Evolutionary conservation across 139 green algal species (phyloP).

Genomic region (Zygnema circumcarinatum): DNA sequence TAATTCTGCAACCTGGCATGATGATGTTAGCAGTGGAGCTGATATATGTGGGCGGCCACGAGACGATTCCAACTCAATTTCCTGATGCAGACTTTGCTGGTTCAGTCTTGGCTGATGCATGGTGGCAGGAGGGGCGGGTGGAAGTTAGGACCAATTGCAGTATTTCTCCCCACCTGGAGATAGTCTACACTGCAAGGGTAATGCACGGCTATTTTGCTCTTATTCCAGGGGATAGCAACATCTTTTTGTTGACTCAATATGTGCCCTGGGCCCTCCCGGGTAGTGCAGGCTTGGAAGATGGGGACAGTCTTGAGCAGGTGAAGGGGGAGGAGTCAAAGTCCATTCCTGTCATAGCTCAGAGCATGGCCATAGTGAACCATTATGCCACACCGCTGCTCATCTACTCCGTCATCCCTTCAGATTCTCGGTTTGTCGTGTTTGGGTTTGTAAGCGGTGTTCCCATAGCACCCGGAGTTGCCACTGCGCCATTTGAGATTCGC

Average conservation of each 20-base stretch:
- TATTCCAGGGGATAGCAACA: background rate
- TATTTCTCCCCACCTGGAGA: background rate
- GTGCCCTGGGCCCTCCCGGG: background rate
- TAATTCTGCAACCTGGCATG: conserved; percentile 34
- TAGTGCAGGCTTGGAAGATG: too few species aligned
- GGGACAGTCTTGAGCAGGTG: background rate
- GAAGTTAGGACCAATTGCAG: conserved; percentile 55
- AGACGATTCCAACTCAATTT: background rate
- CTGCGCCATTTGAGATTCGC: background rate
- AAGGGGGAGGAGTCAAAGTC: background rate
- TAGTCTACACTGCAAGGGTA: conserved; percentile 13
- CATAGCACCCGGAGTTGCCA: background rate
- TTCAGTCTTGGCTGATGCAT: background rate
- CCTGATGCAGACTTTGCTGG: background rate
- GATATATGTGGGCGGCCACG: conserved; percentile 10
- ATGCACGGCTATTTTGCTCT: background rate
- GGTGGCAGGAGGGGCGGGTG: conserved; percentile 6
- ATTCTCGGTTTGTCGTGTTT: background rate
- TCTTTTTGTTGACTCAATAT: background rate
- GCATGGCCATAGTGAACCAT: background rate
- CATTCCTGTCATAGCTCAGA: background rate
- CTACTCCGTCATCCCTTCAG: background rate
- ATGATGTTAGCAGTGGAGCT: background rate
- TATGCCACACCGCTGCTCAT: background rate
- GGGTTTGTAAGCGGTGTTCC: background rate